A percentile compares a stretch with the other conserved stretches of the same genome.
phyloP scores from a whole-genome alignment of 805 yeast genomes.

The Saccharomycopsis sp. region DNA sequence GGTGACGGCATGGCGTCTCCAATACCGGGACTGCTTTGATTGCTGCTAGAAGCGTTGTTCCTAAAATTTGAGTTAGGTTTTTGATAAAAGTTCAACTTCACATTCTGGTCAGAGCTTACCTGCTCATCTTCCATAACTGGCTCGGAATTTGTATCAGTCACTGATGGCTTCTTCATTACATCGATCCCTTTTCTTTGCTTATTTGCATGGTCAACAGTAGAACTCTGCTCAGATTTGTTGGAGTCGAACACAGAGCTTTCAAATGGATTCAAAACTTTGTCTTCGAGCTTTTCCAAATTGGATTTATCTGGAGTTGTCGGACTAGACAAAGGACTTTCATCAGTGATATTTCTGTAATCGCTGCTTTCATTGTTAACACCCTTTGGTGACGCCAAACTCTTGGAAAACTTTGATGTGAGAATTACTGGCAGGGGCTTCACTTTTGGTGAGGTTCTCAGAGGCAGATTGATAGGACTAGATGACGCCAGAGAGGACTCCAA shows the following conservation, averaged over 20 bases:
- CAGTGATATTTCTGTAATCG: background rate
- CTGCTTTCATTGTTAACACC: background rate
- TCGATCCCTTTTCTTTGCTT: too few species aligned
- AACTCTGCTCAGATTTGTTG: too few species aligned
- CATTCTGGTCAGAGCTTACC: slow-evolving; percentile 4
- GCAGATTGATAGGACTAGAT: slow-evolving; percentile 6
- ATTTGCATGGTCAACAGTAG: slow-evolving; percentile 1
- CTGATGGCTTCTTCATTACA: too few species aligned
- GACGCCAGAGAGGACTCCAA: slow-evolving; percentile 24
- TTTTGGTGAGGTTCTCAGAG: slow-evolving; percentile 3
- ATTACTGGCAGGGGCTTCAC: slow-evolving; percentile 10
- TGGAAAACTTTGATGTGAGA: too few species aligned
- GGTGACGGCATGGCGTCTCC: slow-evolving; percentile 14
- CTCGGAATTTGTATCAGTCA: too few species aligned
- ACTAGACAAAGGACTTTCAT: background rate
- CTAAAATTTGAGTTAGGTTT: slow-evolving; percentile 8
- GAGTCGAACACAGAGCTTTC: background rate
- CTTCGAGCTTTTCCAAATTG: too few species aligned
- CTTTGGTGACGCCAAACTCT: too few species aligned
- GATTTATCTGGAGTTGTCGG: too few species aligned
- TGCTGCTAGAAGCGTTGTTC: background rate
- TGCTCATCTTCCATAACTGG: too few species aligned
- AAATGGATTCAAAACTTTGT: background rate
- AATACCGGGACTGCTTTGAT: too few species aligned
- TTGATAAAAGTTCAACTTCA: background rate